phyloP scores from a whole-genome alignment of 208 protist genomes.

The Lotmaria passim region DNA sequence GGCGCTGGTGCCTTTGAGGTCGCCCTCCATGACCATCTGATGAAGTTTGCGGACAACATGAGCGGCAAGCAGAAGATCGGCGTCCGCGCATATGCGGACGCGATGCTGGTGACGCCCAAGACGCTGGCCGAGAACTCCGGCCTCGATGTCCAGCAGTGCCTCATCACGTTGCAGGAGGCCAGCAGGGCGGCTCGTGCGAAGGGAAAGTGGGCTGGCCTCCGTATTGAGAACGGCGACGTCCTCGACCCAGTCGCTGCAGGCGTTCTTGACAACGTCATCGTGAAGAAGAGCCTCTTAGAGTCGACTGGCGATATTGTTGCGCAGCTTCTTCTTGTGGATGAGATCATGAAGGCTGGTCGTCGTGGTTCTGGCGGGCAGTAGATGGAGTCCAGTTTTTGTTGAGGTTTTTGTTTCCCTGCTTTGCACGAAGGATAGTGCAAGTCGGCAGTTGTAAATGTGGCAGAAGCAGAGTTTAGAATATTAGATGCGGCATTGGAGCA shows the following conservation, averaged over 20 bases:
- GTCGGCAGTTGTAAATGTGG: too few species aligned
- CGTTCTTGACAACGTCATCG: slow-evolving; percentile 98
- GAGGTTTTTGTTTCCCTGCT: not conserved
- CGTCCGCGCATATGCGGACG: slow-evolving; percentile 98
- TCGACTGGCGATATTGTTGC: slow-evolving; percentile 96
- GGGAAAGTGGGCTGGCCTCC: slow-evolving; percentile 94
- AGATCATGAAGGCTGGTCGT: slow-evolving; percentile 99
- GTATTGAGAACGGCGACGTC: slow-evolving; percentile 97
- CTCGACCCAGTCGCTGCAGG: slow-evolving; percentile 94
- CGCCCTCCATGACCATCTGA: slow-evolving; percentile 92
- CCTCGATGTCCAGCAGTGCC: slow-evolving; percentile 96
- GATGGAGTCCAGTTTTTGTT: not conserved
- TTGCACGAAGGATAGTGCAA: too few species aligned
- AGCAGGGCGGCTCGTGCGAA: slow-evolving; percentile 64
- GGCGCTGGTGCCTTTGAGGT: slow-evolving; percentile 99
- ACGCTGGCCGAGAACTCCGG: slow-evolving; percentile 98
- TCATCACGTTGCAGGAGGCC: slow-evolving; percentile 97
- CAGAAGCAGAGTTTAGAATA: too few species aligned
- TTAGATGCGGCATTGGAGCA: too few species aligned
- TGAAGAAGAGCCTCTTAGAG: slow-evolving; percentile 98
- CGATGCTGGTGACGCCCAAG: slow-evolving; percentile 99
- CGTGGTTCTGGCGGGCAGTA: slow-evolving; percentile 78
- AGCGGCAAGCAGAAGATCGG: slow-evolving; percentile 96
- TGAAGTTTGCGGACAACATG: slow-evolving; percentile 88
- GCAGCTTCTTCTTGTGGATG: slow-evolving; percentile 99